Base-by-base conservation (phyloP, 371 early-diverging fungal species). In the Dichotomocladium elegans region DNA sequence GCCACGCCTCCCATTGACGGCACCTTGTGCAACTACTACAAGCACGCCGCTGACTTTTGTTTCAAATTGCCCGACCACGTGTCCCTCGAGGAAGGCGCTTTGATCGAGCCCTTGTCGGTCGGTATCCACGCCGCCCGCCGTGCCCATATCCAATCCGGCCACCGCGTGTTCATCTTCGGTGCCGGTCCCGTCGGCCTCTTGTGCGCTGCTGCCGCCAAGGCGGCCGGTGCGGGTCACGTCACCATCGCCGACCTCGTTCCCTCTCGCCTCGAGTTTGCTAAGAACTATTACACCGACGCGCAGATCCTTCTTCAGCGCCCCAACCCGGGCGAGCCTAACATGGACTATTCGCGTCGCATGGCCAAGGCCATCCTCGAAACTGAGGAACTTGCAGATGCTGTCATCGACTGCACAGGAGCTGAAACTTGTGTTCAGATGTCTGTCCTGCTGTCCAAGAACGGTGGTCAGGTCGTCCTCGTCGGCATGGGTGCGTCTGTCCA, bases 121-220 rank as follows among this genome's bases (percentile, higher is more conserved):
- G 64, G 71, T 53, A 75, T 70, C 58, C 65, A 81, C 63, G 67
- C 80, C 26, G 74, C 82, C 30, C 61, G 79, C 22, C 81, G 89
- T 51, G 88, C 84, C 27, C 61, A 69, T 7, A 70, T 78, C 21
- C 61, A 75, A 11, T 63, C 88, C 10, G 91, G 91, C 9, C 83
- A 89, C 44, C 71, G 81, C 5, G 82, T 89, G 9, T 65, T 83
- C 25, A 64, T 83, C 47, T 78, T 79, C 40, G 83, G 83, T 51
- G 83, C 80, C 37, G 83, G 83, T 14, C 80, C 83, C 24, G 70
- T 77, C 7, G 83, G 83, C 46, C 68, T 83, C 25, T 70, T 75
- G 33, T 63, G 64, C 3, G 74, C 71, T 41, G 80, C 80, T 22
- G 72, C 71, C 24, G 77, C 77, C 8, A 79, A 77, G 33, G 80